Conservation (phyloP, 2,329 filamentous ascomycete genomes). For the Paecilomyces formosus region DNA sequence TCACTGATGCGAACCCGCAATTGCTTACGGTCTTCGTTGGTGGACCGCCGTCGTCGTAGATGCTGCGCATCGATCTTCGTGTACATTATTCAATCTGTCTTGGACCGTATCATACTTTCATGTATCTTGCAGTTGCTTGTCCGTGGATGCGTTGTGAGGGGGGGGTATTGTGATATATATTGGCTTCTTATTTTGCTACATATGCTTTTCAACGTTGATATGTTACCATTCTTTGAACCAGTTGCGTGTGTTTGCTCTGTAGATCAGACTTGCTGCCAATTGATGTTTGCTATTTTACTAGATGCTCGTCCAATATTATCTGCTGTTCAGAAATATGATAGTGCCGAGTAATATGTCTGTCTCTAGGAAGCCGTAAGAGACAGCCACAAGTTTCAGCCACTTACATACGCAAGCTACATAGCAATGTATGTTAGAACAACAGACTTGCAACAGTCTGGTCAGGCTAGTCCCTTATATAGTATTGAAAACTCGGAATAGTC, state of each 20-base stretch:
- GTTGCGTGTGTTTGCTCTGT: neutral
- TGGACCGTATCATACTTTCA: neutral
- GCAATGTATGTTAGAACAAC: too few relatives aligned
- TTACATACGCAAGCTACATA: too few relatives aligned
- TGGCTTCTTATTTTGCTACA: neutral
- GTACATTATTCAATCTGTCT: neutral
- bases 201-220: neutral
- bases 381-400: too few relatives aligned
- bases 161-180: neutral
- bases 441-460: too few relatives aligned
- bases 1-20: constrained; percentile 40
- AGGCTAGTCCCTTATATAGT: too few relatives aligned
- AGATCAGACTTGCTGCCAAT: too few relatives aligned
- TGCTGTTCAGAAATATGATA: too few relatives aligned
- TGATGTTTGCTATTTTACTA: neutral
- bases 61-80: neutral
- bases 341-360: too few relatives aligned
- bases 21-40: constrained; percentile 44
- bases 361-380: too few relatives aligned
- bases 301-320: too few relatives aligned
- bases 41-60: constrained; percentile 17
- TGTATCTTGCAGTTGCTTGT: neutral
- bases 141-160: neutral
- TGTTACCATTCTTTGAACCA: neutral
- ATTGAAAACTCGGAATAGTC: too few relatives aligned